Base-by-base conservation (phyloP, 768 basidiomycete species). In the Psilocybe azurescens region DNA sequence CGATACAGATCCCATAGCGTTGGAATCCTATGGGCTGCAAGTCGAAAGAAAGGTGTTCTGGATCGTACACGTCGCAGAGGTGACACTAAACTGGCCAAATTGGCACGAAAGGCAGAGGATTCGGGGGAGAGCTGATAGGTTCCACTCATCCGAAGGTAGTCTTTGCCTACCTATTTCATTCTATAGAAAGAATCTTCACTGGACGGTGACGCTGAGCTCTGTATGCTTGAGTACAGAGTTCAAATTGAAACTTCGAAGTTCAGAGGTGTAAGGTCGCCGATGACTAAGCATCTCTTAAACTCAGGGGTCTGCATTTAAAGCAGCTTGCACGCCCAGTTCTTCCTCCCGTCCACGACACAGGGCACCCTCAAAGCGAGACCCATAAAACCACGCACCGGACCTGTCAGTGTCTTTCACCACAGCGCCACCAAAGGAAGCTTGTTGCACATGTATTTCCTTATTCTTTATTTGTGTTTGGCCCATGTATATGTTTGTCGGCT, bases 1-100 rank as follows among this genome's bases (percentile, higher is more conserved):
- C 93, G 83, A 72, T 95, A 96, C 4, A 95, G 76, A 0, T 79
- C 73, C 90, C 91, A 93, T 67, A 90, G 72, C 0, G 92, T 94
- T 3, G 94, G 93, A 29, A 88, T 74, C 20, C 89, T 84, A 72
- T 96, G 94, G 0, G 88, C 88, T 0, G 81, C 78, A 29, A 94
- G 86, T 53, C 83, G 71, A 69, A 82, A 93, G 67, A 94, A 91
- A 3, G 90, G 87, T 2, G 84, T 79, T 20, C 81, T 79, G 8
- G 90, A 86, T 10, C 86, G 80, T 5, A 86, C 77, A 32, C 88
- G 86, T 33, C 83, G 81, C 0, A 92, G 73, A 47, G 85, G 78
- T 3, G 87, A 83, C 14, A 93, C 71, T 11, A 86, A 76, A 52
- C 71, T 63, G 0, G 85, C 84, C 53, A 90, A 76, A 14, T 78